Percentiles rank a stretch among this genome's conserved stretches.
These are phyloP conservation scores for Tephrocybe sp. DNA, from an alignment of 768 basidiomycete species.

Conservation along the genomic window DNA sequence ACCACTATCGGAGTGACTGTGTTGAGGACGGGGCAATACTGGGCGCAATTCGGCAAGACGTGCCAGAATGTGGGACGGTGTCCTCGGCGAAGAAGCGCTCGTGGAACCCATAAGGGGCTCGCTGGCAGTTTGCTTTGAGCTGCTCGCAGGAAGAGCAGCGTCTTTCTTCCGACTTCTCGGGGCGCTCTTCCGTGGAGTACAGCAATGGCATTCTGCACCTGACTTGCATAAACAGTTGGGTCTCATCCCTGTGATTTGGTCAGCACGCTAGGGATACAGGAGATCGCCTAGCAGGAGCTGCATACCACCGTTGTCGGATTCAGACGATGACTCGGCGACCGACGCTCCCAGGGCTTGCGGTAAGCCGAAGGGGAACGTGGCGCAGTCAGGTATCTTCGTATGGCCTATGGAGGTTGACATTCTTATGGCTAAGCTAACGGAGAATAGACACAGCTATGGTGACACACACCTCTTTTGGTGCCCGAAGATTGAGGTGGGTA, in stretches of 20 bases:
- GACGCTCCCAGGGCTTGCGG: constrained; percentile 69
- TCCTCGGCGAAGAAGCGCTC: constrained; percentile 17
- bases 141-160: constrained; percentile 14
- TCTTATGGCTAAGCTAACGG: constrained; percentile 49
- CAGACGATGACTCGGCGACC: constrained; percentile 52
- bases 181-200: constrained; percentile 46
- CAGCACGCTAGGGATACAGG: constrained; percentile 39
- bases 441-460: constrained; percentile 10
- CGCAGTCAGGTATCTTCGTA: constrained; percentile 62
- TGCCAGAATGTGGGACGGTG: constrained; percentile 51
- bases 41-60: constrained; percentile 68
- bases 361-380: constrained; percentile 81
- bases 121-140: constrained; percentile 5
- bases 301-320: constrained; percentile 70
- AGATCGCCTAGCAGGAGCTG: constrained; percentile 45
- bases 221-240: constrained; percentile 48
- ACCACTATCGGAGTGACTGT: constrained; percentile 28
- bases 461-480: constrained; percentile 65
- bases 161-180: constrained; percentile 32
- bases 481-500: constrained; percentile 40
- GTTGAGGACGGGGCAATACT: constrained; percentile 58
- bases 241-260: constrained; percentile 44
- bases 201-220: constrained; percentile 58
- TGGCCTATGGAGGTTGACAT: constrained; percentile 43
- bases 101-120: constrained; percentile 8